Evolutionary conservation across 768 basidiomycete species (phyloP).

Genomic region (Galerina sulciceps): DNA sequence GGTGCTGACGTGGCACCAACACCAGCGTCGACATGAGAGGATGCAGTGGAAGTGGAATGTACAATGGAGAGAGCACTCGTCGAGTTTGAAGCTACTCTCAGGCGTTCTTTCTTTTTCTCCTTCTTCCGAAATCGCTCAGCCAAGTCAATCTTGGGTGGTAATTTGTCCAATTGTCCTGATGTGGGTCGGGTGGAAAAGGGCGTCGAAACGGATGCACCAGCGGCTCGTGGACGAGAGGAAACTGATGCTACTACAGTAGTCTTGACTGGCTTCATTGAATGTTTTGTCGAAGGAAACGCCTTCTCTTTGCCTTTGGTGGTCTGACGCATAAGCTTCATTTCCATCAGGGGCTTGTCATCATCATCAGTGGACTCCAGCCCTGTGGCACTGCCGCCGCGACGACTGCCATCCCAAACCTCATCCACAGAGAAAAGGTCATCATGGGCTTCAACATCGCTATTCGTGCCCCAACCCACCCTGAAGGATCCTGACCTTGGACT

Average conservation of each 20-base stretch:
- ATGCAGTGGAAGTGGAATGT: neutral
- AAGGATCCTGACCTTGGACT: neutral
- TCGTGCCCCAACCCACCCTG: neutral
- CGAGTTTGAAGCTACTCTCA: neutral
- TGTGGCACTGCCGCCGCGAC: neutral
- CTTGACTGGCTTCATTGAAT: no score
- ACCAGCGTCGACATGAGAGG: neutral
- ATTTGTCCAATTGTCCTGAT: neutral
- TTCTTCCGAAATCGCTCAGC: conserved; percentile 18
- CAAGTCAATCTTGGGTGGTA: conserved; percentile 19
- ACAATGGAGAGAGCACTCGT: neutral
- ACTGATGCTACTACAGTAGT: no score
- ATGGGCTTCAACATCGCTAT: neutral
- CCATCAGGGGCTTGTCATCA: neutral
- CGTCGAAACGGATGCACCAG: neutral
- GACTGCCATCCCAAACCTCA: neutral
- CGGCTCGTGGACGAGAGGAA: no score
- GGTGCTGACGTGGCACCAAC: neutral
- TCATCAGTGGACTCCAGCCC: neutral
- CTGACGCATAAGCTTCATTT: neutral
- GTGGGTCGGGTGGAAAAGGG: neutral
- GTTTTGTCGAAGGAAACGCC: no score
- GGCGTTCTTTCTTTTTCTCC: neutral
- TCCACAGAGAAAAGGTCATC: neutral
- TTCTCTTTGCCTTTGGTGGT: no score